phyloP scores from a whole-genome alignment of 495 filamentous ascomycete genomes.

The Baudoinia panamericana region DNA sequence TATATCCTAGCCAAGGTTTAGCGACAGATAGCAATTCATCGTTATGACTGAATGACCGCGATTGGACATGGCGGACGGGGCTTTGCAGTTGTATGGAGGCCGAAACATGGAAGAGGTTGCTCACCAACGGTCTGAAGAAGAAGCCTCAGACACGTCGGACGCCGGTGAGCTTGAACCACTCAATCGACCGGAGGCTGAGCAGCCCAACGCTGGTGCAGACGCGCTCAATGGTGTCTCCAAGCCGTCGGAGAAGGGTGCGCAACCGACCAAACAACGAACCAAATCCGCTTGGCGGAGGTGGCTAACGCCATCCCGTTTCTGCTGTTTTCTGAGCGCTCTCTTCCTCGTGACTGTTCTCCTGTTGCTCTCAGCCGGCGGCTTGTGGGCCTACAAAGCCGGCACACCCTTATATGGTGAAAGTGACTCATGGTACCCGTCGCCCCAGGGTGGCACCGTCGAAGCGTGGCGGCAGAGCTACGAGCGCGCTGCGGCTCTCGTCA shows the following conservation, averaged over 20 bases:
- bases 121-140: too few species aligned
- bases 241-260: conserved; percentile 4
- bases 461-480: conserved; percentile 67
- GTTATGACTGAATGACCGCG: too few species aligned
- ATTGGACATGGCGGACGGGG: too few species aligned
- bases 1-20: too few species aligned
- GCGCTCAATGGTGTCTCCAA: conserved; percentile 8
- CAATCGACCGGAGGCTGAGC: conserved; percentile 20
- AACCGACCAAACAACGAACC: conserved; percentile 1
- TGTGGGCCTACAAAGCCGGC: conserved; percentile 27
- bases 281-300: conserved; percentile 12
- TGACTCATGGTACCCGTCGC: conserved; percentile 75
- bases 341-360: conserved; percentile 24
- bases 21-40: too few species aligned
- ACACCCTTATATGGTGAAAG: conserved; percentile 32
- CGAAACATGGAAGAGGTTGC: too few species aligned
- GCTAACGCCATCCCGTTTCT: conserved; percentile 22
- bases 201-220: conserved; percentile 16
- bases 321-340: conserved; percentile 23
- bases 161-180: conserved; percentile 31
- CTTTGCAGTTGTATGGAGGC: too few species aligned
- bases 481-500: conserved; percentile 68
- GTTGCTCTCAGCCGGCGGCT: conserved; percentile 27
- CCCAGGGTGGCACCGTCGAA: conserved; percentile 59
- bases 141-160: too few species aligned